These are phyloP conservation scores for Chamaenerion angustifolium DNA, from an alignment of 345 rosid species.

Conservation along the genomic window DNA sequence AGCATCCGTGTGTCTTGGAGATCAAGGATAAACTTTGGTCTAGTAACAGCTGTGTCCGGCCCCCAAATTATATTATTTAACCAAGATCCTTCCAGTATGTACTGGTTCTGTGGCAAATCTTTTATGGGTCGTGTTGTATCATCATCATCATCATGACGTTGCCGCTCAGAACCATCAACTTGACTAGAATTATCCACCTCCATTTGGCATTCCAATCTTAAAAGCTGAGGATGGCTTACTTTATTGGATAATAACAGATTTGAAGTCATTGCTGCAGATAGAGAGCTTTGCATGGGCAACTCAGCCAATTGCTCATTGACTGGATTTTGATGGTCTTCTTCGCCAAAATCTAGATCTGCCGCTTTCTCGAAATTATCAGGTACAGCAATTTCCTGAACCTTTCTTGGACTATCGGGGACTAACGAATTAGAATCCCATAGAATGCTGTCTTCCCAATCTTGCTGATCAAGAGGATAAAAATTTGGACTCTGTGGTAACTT, in stretches of 20 bases:
- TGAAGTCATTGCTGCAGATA: not conserved
- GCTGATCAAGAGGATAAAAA: slow-evolving; percentile 71
- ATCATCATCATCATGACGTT: slow-evolving; percentile 22
- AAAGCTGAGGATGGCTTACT: slow-evolving; percentile 69
- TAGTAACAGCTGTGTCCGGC: slow-evolving; percentile 23
- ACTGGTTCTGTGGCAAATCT: slow-evolving; percentile 41
- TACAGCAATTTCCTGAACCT: slow-evolving; percentile 26
- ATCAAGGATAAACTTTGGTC: slow-evolving; percentile 75
- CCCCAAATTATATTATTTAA: slow-evolving; percentile 76
- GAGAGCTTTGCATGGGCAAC: too few relatives aligned
- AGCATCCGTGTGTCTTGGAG: slow-evolving; percentile 94
- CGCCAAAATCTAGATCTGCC: slow-evolving; percentile 18
- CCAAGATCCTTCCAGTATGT: slow-evolving; percentile 70
- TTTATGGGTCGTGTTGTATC: slow-evolving; percentile 34
- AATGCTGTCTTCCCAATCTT: slow-evolving; percentile 81
- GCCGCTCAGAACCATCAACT: slow-evolving; percentile 20
- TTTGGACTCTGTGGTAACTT: slow-evolving; percentile 30
- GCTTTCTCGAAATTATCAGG: slow-evolving; percentile 16
- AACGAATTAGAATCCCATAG: slow-evolving; percentile 67
- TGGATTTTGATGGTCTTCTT: not conserved
- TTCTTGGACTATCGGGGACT: slow-evolving; percentile 23
- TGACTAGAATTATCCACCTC: slow-evolving; percentile 20
- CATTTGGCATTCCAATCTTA: slow-evolving; percentile 58
- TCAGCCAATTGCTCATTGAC: too few relatives aligned
- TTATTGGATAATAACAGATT: slow-evolving; percentile 19